Base-by-base conservation (phyloP, 352 stramenopile genomes). In the Phytopythium oedochilum region DNA sequence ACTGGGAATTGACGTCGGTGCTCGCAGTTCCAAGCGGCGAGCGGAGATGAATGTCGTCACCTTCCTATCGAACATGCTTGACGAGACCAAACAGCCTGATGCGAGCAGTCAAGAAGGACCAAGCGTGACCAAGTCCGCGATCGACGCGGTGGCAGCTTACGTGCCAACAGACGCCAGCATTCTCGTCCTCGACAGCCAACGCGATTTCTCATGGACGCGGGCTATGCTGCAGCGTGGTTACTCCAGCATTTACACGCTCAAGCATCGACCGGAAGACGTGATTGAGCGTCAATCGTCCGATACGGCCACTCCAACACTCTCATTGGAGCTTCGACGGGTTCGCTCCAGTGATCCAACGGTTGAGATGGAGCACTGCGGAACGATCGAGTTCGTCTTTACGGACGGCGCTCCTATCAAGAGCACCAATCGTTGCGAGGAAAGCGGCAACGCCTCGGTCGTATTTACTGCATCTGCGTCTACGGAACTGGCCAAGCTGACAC, bases 231-330 rank as follows among this genome's bases (percentile, higher is more conserved):
- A 42, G n/a, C 44, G 62, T 7, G 64, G 69, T 25, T 71, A 68
- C 31, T 53, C 52, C 23, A 51, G 73, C 10, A 39, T 82, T 18
- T 78, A 75, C 51, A 64, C 47, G 3, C 43, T 81, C 17, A 38
- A 46, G 23, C 35, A 55, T 15, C 14, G 6, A 29, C 2, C n/a
- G 2, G 22, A 17, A 12, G 11, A 3, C 15, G 20, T 14, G 1
- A 1, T 9, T 34, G 47, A 44, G 5, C 7, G 7, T n/a, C 20
- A 18, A 9, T 4, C 5, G 0, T 9, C 9, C 7, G 2, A 5
- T 7, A 1, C 5, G 6, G 20, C 17, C 18, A 11, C 8, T 18
- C 12, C 25, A 8, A 23, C 5, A 17, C 0, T 34, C 11, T 23
- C 14, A 5, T 35, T 35, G 43, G 39, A 45, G 39, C 39, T 45